Evolutionary conservation across 2,329 filamentous ascomycete species (phyloP), one percentile per base, ranked within the genome.

Genomic region (Eutypella sp.): DNA sequence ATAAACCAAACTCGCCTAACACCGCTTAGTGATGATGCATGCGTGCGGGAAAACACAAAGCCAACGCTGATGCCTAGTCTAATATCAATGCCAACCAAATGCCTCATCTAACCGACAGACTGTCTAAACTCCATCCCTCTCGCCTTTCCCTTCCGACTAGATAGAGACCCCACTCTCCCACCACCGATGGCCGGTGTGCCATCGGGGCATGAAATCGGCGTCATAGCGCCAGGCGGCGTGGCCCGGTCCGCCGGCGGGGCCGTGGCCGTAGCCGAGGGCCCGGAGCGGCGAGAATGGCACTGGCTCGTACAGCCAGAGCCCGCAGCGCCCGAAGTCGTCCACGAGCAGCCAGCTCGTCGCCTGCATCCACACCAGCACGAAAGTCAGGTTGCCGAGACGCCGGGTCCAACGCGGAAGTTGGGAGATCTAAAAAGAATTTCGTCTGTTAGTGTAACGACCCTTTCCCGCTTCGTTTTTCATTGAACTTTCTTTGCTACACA

Each of bases 251-350:
- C n/a, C n/a, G n/a, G n/a, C n/a, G n/a, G n/a, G n/a, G n/a, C n/a
- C n/a, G n/a, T n/a, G n/a, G 0, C 85, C 86, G 27, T 84, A 70
- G 0, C 86, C 84, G 15, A 91, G 27, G 2, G 75, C 78, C 22
- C 89, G 73, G n/a, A 90, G 59, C 1, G 76, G 60, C 44, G 88
- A 95, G 8, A 92, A 53, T 0, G 90, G 89, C n/a, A 95, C 67
- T 0, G 89, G 89, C 64, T 96, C 89, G 50, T 82, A 81, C 13
- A 95, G 65, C 87, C 87, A 96, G 0, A 95, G 58, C 0, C 88
- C 89, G 1, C 81, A 78, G 10, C 76, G 73, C 0, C 84, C 77
- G 61, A 95, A 82, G 58, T 96, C 91, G 59, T 95, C 81, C 10
- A 82, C 71, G n/a, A 96, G 73, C 29, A 82, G 63, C 34, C 72